Conservation (phyloP, 768 basidiomycete species). For the Mrakia hoshinonis region DNA sequence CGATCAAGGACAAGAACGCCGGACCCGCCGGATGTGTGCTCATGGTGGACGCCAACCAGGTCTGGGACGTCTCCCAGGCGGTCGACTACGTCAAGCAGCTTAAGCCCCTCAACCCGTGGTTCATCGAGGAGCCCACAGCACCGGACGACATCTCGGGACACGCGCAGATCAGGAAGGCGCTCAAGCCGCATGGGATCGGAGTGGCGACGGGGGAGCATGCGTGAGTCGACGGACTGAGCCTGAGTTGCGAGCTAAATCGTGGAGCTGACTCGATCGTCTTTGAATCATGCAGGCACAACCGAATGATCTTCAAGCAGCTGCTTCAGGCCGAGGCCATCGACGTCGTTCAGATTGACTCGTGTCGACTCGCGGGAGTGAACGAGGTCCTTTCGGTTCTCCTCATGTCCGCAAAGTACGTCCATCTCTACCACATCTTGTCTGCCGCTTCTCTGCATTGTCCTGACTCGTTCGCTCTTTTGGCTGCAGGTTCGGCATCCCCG, state of each 20-base stretch:
- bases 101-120: slow-evolving; percentile 80
- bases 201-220: slow-evolving; percentile 93
- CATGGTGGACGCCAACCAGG: slow-evolving; percentile 93
- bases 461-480: neutral
- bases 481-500: slow-evolving; percentile 64
- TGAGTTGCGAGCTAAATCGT: neutral
- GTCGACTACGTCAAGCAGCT: slow-evolving; percentile 81
- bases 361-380: slow-evolving; percentile 83
- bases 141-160: slow-evolving; percentile 77
- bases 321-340: slow-evolving; percentile 82
- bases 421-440: neutral
- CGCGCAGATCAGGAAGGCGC: slow-evolving; percentile 52
- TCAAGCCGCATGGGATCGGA: slow-evolving; percentile 71
- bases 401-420: slow-evolving; percentile 72
- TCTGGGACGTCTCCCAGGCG: slow-evolving; percentile 88
- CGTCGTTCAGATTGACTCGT: slow-evolving; percentile 90
- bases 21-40: slow-evolving; percentile 83
- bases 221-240: neutral
- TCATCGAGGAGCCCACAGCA: slow-evolving; percentile 89
- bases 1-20: slow-evolving; percentile 27
- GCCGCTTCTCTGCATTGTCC: neutral
- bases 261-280: neutral
- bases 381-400: slow-evolving; percentile 83
- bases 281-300: slow-evolving; percentile 52
- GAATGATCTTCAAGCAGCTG: slow-evolving; percentile 88